Evolutionary conservation across 768 basidiomycete species (phyloP), one percentile per base, ranked within the genome.

Genomic region (Lyophyllum shimeji): DNA sequence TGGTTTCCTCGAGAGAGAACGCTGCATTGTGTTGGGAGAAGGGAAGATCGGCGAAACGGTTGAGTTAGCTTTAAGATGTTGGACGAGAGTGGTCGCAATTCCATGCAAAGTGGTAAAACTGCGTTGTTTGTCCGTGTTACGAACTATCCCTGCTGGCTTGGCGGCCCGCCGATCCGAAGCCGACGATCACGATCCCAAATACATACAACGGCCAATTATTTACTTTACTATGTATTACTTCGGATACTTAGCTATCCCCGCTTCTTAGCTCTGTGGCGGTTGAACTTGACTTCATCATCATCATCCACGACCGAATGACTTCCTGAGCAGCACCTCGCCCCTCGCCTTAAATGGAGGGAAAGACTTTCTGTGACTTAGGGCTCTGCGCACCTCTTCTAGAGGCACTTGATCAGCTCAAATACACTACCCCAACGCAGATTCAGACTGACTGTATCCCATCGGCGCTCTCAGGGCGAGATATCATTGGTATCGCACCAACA

Each of bases 401-500:
- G 65, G 89, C 94, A 1, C 83, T 96, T 45, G 79, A 84, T 43
- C 83, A 86, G 48, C 74, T 97, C 44, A 84, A 85, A 42, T 97
- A 84, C 80, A 93, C 80, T 56, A 76, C 78, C 42, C 95, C 96
- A 0, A 95, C 95, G 8, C 87, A 90, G 54, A 98, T 98, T 62
- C 96, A 98, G 71, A 74, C 76, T 1, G 83, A 90, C 63, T 81
- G 80, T 33, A 82, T 98, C 42, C 94, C 94, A 0, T 83, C 83
- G 73, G 96, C 94, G 13, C 72, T 98, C 4, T 78, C 89, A 67
- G 94, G 93, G 0, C 83, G 88, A 64, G 96, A 98, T 73, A 91
- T 98, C 63, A 98, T 98, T 53, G 95, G 95, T 24, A 87, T 98
- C 15, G 95, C 96, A 24, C 87, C 93, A 63, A 98, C 96, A 7